Evolutionary conservation across 768 basidiomycete species (phyloP).

Genomic region (Amanita brunnescens): DNA sequence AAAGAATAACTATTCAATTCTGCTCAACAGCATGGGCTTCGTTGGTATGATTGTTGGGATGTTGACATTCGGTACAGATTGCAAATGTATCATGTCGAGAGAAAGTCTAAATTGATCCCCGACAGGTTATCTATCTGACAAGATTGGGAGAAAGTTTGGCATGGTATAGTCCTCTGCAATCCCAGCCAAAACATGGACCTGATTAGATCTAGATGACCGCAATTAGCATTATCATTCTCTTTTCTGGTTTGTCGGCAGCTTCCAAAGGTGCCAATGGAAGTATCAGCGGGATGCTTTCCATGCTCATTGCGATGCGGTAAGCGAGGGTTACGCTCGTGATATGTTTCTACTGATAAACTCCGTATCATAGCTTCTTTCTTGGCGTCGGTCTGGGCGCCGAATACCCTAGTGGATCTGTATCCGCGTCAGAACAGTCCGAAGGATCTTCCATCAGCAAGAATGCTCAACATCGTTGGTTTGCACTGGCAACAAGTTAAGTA

Average conservation of each 20-base stretch:
- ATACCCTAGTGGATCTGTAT: constrained; percentile 87
- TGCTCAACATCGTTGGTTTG: constrained; percentile 80
- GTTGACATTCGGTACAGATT: constrained; percentile 52
- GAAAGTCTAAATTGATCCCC: background rate
- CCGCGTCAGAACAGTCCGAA: constrained; percentile 86
- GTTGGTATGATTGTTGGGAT: constrained; percentile 86
- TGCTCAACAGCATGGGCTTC: constrained; percentile 65
- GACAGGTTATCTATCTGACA: constrained; percentile 43
- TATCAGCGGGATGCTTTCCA: constrained; percentile 60
- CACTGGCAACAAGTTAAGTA: constrained; percentile 71
- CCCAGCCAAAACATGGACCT: background rate
- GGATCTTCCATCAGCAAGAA: constrained; percentile 69
- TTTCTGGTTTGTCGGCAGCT: constrained; percentile 76
- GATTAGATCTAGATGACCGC: constrained; percentile 56
- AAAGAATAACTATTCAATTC: constrained; percentile 49
- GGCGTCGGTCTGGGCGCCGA: constrained; percentile 87
- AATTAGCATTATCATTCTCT: constrained; percentile 75
- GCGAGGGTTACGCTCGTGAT: constrained; percentile 8
- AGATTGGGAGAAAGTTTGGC: constrained; percentile 79
- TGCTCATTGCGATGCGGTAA: constrained; percentile 74
- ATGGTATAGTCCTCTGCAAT: constrained; percentile 43
- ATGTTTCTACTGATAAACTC: background rate
- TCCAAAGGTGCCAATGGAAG: constrained; percentile 72
- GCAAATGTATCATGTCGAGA: background rate
- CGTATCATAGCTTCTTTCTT: constrained; percentile 57